Evolutionary conservation across 2,329 filamentous ascomycete species (phyloP).

Genomic region (Fusarium kyushuense): DNA sequence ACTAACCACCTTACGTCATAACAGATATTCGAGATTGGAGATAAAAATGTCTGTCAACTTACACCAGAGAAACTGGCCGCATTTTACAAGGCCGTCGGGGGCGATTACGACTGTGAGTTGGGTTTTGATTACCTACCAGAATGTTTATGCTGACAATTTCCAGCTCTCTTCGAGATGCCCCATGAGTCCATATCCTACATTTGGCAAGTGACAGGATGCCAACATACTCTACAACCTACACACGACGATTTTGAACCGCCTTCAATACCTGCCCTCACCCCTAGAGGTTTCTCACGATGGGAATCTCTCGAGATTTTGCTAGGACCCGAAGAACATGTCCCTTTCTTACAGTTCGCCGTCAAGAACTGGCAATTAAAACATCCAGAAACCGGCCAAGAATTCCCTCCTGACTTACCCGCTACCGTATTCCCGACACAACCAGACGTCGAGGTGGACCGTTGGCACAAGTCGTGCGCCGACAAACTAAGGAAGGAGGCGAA

Average conservation of each 20-base stretch:
- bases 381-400: conserved; percentile 77
- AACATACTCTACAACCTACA: conserved; percentile 84
- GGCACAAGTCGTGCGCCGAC: conserved; percentile 84
- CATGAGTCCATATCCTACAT: conserved; percentile 86
- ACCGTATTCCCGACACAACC: conserved; percentile 77
- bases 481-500: conserved; percentile 73
- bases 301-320: conserved; percentile 91
- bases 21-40: conserved; percentile 69
- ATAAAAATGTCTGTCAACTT: conserved; percentile 64
- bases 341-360: conserved; percentile 84
- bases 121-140: conserved; percentile 3
- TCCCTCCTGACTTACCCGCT: conserved; percentile 69
- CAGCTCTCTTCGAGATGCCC: conserved; percentile 81
- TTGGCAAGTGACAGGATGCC: conserved; percentile 90
- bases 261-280: conserved; percentile 83
- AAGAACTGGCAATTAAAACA: conserved; percentile 80
- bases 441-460: conserved; percentile 83
- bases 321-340: conserved; percentile 87
- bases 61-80: conserved; percentile 78
- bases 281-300: conserved; percentile 90
- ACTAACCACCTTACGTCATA: conserved; percentile 33
- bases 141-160: conserved; percentile 13
- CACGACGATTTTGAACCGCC: conserved; percentile 80
- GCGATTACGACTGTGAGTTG: conserved; percentile 75
- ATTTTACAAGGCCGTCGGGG: conserved; percentile 81